These are phyloP conservation scores for Polychytrium aggregatum DNA, from an alignment of 192 early-diverging fungal species.

Conservation along the genomic window DNA sequence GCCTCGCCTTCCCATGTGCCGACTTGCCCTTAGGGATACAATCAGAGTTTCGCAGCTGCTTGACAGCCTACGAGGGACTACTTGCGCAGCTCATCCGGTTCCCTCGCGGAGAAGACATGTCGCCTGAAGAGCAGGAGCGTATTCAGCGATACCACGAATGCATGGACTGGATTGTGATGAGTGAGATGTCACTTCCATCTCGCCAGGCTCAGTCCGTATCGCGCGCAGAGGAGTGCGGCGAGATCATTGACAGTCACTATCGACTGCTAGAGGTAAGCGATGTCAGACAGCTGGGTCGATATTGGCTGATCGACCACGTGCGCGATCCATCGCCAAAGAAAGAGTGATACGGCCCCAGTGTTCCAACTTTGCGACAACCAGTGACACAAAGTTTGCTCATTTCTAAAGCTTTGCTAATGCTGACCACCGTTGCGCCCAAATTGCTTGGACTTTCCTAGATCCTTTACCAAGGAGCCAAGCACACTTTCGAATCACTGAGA, in stretches of 20 bases:
- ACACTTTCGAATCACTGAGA: constrained; percentile 38
- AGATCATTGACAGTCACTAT: constrained; percentile 26
- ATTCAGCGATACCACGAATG: constrained; percentile 19
- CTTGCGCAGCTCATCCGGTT: constrained; percentile 21
- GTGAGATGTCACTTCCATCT: too few species aligned
- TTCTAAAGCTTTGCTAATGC: too few species aligned
- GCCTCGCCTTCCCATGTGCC: too few species aligned
- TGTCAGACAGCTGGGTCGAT: too few species aligned
- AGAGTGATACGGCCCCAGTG: too few species aligned
- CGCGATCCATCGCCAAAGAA: too few species aligned
- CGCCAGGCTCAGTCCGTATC: too few species aligned
- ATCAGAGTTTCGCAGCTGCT: constrained; percentile 12
- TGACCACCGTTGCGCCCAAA: too few species aligned
- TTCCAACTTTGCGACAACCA: too few species aligned
- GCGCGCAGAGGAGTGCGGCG: constrained; percentile 18
- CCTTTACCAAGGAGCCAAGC: constrained; percentile 36
- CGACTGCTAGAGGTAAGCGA: constrained; percentile 33
- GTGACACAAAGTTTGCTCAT: too few species aligned
- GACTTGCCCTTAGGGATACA: constrained; percentile 3
- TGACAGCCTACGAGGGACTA: constrained; percentile 32
- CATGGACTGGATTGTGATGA: constrained; percentile 33
- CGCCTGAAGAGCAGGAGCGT: constrained; percentile 4
- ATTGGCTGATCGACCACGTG: too few species aligned
- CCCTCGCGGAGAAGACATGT: constrained; percentile 26
- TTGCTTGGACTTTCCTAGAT: too few species aligned